Conservation (phyloP, 306 rosid genomes). For the Trifolium dubium region DNA sequence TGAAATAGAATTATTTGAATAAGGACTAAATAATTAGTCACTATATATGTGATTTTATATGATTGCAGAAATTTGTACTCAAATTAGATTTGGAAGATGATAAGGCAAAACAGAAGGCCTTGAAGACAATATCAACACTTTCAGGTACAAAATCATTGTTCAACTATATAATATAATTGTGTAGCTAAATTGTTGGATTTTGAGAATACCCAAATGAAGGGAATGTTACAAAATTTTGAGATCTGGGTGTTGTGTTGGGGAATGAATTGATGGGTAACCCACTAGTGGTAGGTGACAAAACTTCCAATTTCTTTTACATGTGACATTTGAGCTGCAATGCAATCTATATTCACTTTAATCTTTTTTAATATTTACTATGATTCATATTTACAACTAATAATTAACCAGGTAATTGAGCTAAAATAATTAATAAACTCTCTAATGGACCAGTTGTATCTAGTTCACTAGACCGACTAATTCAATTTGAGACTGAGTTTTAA, state of each 20-base stretch:
- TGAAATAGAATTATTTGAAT: constrained; percentile 18
- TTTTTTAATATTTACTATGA: no score
- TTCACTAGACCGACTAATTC: no score
- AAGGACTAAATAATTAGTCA: constrained; percentile 35
- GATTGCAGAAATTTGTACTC: constrained; percentile 73
- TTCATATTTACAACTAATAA: no score
- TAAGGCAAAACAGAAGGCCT: constrained; percentile 90
- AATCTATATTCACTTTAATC: neutral
- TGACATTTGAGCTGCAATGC: constrained; percentile 25
- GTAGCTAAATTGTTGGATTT: constrained; percentile 25
- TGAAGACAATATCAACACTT: constrained; percentile 84
- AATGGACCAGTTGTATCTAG: no score
- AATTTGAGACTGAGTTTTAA: no score
- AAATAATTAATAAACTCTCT: no score
- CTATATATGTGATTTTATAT: constrained; percentile 29
- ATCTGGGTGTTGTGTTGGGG: constrained; percentile 28
- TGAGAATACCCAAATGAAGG: constrained; percentile 21
- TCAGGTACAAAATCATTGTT: constrained; percentile 62
- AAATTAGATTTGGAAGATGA: constrained; percentile 77
- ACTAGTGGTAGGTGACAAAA: constrained; percentile 28
- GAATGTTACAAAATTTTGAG: constrained; percentile 40
- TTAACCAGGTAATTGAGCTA: no score
- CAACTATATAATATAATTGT: neutral
- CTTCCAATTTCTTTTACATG: constrained; percentile 26
- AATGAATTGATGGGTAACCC: constrained; percentile 26